These are phyloP conservation scores for Termitomyces sp. DNA, from an alignment of 768 basidiomycete species.

Conservation along the genomic window DNA sequence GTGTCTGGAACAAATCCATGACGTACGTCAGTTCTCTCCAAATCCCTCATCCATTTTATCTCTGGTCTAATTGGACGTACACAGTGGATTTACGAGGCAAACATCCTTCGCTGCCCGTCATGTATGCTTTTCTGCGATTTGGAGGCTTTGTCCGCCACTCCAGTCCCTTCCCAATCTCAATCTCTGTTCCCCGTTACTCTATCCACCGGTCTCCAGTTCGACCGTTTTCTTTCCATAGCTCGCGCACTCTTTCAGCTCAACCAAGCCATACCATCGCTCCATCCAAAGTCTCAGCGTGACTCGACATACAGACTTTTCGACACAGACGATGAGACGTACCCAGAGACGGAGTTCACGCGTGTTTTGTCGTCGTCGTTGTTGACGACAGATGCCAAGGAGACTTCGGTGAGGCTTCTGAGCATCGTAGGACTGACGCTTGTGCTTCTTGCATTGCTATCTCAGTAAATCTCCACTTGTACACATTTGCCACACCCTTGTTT, in stretches of 20 bases:
- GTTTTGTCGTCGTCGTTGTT: constrained; percentile 3
- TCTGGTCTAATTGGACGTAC: not conserved
- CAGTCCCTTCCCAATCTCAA: not conserved
- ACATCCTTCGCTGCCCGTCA: constrained; percentile 11
- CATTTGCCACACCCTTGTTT: not conserved
- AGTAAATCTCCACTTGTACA: not conserved
- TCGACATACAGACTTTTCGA: not conserved
- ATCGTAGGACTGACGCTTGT: constrained; percentile 11
- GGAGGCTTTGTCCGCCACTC: not conserved
- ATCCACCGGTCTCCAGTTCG: not conserved
- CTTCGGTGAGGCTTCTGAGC: constrained; percentile 7
- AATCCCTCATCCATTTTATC: not conserved
- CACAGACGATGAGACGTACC: constrained; percentile 10
- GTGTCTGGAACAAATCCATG: constrained; percentile 11
- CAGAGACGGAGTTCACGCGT: constrained; percentile 5
- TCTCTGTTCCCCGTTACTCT: not conserved
- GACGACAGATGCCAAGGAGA: constrained; percentile 7
- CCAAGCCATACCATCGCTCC: not conserved
- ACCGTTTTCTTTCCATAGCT: not conserved
- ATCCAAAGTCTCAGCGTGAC: not conserved
- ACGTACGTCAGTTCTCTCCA: constrained; percentile 9
- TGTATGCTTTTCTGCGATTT: constrained; percentile 6
- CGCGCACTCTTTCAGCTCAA: not conserved
- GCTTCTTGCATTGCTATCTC: constrained; percentile 10
- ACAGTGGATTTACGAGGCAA: constrained; percentile 13